Evolutionary conservation across 2,329 filamentous ascomycete genomes (phyloP).

Genomic region (Pseudogymnoascus sp.): DNA sequence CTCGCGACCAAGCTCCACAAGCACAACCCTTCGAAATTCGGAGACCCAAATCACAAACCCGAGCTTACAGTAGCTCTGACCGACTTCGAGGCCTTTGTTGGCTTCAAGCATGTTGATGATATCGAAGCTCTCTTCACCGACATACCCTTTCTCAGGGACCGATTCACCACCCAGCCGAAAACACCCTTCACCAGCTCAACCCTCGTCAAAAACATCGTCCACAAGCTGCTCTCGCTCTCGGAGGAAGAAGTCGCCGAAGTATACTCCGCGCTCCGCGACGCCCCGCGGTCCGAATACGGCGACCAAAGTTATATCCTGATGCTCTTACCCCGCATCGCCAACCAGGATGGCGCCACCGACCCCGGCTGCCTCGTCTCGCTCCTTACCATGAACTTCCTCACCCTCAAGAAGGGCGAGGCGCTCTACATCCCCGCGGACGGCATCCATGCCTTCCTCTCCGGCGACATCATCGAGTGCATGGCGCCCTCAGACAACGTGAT

Average conservation of each 20-base stretch:
- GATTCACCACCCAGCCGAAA: constrained; percentile 23
- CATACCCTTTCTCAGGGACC: constrained; percentile 19
- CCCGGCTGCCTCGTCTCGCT: constrained; percentile 63
- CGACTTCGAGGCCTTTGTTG: constrained; percentile 69
- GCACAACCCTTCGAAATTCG: constrained; percentile 57
- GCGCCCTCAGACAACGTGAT: constrained; percentile 90
- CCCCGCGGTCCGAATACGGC: constrained; percentile 42
- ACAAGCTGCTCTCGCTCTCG: constrained; percentile 47
- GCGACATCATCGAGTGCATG: constrained; percentile 98
- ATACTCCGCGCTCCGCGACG: constrained; percentile 43
- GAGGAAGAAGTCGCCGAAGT: constrained; percentile 45
- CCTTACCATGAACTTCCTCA: constrained; percentile 67
- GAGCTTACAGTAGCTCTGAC: constrained; percentile 68
- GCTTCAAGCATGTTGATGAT: constrained; percentile 59
- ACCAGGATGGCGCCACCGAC: constrained; percentile 57
- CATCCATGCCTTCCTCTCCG: constrained; percentile 87
- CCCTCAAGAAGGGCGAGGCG: constrained; percentile 66
- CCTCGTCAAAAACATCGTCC: constrained; percentile 47
- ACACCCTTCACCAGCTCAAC: constrained; percentile 48
- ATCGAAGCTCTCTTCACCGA: constrained; percentile 49
- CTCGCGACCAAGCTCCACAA: constrained; percentile 58
- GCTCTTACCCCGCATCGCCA: constrained; percentile 56
- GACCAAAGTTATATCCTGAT: constrained; percentile 51
- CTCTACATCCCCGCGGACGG: constrained; percentile 93
- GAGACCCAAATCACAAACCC: constrained; percentile 70